A percentile compares a stretch with the other conserved stretches of the same genome.
phyloP scores from a whole-genome alignment of 2,329 filamentous ascomycete genomes.

The Emergomyces pasteurianus region DNA sequence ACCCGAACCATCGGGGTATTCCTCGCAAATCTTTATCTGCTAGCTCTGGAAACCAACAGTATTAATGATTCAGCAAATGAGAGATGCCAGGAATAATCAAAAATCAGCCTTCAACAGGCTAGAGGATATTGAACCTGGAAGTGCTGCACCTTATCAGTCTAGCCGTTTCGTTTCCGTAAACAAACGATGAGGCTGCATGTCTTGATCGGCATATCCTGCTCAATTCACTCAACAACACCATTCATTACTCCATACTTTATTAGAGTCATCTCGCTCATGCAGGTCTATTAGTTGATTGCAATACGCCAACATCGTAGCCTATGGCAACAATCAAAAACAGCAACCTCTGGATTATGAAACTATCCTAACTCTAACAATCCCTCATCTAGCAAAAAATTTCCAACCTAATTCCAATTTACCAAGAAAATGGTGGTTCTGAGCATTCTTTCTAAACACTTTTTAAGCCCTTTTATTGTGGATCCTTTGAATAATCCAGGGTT shows the following conservation, averaged over 20 bases:
- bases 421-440: no score
- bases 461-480: not conserved
- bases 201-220: not conserved
- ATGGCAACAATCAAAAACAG: not conserved
- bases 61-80: not conserved
- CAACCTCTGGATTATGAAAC: not conserved
- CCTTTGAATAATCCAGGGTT: not conserved
- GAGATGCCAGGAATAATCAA: not conserved
- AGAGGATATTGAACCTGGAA: not conserved
- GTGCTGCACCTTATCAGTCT: not conserved
- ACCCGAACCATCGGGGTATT: no score
- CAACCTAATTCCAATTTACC: not conserved
- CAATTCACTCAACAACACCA: not conserved
- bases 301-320: not conserved
- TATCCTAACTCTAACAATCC: no score
- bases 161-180: not conserved
- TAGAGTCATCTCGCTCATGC: not conserved
- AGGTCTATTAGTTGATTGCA: not conserved
- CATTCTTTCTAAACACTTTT: not conserved
- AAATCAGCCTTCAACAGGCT: not conserved
- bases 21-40: not conserved
- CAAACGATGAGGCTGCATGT: not conserved
- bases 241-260: not conserved
- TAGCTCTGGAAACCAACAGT: not conserved
- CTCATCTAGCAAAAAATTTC: not conserved